Conservation (phyloP, 2,329 filamentous ascomycete species). For the Cryoendolithus antarcticus region DNA sequence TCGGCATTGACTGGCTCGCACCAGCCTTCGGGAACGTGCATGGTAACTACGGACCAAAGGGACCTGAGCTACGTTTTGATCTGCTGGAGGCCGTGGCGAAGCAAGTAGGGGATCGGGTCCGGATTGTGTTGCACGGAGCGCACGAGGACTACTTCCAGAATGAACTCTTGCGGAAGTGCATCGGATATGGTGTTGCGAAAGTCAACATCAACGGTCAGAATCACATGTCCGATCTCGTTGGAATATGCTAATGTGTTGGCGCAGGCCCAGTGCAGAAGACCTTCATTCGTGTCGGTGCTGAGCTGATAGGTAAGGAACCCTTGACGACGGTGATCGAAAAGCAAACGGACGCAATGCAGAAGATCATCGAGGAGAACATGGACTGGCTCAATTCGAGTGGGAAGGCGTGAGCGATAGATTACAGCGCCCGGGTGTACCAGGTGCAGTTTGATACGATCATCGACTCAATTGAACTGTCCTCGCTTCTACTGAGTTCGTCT, state of each 20-base stretch:
- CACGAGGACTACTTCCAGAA: conserved; percentile 38
- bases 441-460: too few species aligned
- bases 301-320: too few species aligned
- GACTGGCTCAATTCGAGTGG: conserved; percentile 7
- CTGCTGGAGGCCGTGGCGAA: conserved; percentile 28
- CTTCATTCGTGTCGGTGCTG: too few species aligned
- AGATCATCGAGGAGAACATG: conserved; percentile 15
- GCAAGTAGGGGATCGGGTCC: conserved; percentile 28
- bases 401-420: conserved; percentile 1
- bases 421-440: too few species aligned
- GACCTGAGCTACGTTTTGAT: conserved; percentile 21
- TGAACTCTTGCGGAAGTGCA: conserved; percentile 37
- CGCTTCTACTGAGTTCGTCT: too few species aligned
- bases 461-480: too few species aligned
- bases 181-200: conserved; percentile 41
- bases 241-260: conserved; percentile 13
- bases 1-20: conserved; percentile 21
- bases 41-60: conserved; percentile 19
- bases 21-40: conserved; percentile 22
- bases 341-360: conserved; percentile 17
- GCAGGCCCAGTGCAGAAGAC: conserved; percentile 6
- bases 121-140: conserved; percentile 45
- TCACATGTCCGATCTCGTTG: conserved; percentile 25
- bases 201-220: conserved; percentile 47
- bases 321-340: conserved; percentile 21